phyloP scores from a whole-genome alignment of 1,139 yeast species.

The Casaregolazyma suthepensis region DNA sequence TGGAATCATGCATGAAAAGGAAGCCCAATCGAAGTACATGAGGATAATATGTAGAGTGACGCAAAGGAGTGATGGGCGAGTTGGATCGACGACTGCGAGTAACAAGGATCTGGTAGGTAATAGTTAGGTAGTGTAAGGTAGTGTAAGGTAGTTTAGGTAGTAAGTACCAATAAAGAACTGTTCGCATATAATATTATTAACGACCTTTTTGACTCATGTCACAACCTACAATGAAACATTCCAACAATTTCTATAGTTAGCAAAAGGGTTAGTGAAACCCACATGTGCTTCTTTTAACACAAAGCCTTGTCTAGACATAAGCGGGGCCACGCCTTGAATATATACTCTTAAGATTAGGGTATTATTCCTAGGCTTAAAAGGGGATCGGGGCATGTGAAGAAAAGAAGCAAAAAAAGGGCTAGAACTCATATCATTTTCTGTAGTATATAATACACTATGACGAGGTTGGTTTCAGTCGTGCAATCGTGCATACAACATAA shows the following conservation, averaged over 20 bases:
- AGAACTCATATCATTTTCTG: too few species aligned
- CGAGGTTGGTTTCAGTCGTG: too few species aligned
- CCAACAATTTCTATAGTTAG: neutral
- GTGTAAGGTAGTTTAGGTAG: too few species aligned
- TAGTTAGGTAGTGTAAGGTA: too few species aligned
- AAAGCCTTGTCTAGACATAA: neutral
- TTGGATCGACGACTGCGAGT: neutral
- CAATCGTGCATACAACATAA: neutral
- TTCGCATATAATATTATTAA: too few species aligned
- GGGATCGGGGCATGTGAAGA: too few species aligned
- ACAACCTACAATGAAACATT: neutral
- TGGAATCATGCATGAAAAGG: neutral
- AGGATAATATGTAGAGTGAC: neutral
- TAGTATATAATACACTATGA: too few species aligned
- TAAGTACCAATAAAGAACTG: too few species aligned
- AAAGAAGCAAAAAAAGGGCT: too few species aligned
- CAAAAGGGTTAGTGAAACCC: neutral
- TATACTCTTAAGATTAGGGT: neutral
- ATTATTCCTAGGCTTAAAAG: neutral
- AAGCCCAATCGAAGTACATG: neutral
- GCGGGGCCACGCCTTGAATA: neutral
- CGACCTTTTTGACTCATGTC: too few species aligned
- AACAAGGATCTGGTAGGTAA: too few species aligned
- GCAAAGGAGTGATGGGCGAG: neutral
- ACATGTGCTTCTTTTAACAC: neutral